Evolutionary conservation across 176 grass and related monocot genomes (phyloP).

Genomic region (Oryza longistaminata): DNA sequence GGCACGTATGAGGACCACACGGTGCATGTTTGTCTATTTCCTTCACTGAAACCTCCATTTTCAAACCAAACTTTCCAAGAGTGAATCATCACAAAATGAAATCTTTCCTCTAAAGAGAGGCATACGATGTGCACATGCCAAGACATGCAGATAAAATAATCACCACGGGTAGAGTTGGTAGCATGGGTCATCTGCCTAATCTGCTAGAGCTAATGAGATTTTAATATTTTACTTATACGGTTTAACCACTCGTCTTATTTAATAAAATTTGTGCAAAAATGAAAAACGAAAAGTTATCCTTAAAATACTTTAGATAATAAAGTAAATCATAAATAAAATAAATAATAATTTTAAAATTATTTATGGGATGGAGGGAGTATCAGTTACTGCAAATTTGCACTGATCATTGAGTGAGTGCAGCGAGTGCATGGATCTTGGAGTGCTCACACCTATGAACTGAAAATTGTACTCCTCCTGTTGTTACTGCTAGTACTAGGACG

Average conservation of each 20-base stretch:
- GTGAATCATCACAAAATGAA: not conserved
- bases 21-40: not conserved
- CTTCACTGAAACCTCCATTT: not conserved
- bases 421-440: too few species aligned
- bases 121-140: not conserved
- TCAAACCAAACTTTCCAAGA: not conserved
- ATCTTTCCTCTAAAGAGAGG: not conserved
- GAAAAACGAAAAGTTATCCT: too few species aligned
- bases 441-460: not conserved
- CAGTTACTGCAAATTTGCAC: too few species aligned
- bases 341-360: too few species aligned
- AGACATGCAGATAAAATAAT: not conserved
- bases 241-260: too few species aligned
- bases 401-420: too few species aligned
- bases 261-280: too few species aligned
- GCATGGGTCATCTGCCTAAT: not conserved
- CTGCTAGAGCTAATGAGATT: not conserved
- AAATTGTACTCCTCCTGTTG: not conserved
- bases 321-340: too few species aligned
- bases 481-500: not conserved
- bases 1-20: slow-evolving; percentile 9
- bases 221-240: too few species aligned
- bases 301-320: too few species aligned
- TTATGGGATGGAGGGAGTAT: too few species aligned
- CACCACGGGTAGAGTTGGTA: too few species aligned